Base-by-base conservation (phyloP, 495 filamentous ascomycete species). In the Penicillium manginii region DNA sequence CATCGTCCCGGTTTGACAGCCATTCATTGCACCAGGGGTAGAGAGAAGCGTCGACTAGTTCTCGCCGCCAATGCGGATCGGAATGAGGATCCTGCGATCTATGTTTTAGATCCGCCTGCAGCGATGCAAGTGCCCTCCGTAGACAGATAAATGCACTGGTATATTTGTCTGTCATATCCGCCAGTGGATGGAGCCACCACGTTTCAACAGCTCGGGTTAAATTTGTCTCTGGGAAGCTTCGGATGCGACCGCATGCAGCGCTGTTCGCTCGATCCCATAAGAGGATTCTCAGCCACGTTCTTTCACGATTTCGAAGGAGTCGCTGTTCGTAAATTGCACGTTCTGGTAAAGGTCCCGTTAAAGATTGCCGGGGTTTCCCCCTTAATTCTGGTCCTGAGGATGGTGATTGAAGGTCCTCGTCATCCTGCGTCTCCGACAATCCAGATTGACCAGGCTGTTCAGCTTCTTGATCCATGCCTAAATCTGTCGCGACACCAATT, bases 221-320 rank as follows among this genome's bases (percentile, higher is more conserved):
- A 0, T 59, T 52, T 6, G 66, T 72, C 23, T 69, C 66, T 1
- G 69, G 69, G n/a, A 69, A 67, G 18, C 45, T 50, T 18, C 62
- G 52, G 1, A 61, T 64, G 21, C 64, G 58, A 18, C 69, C 69
- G 50, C 57, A 56, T 0, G 69, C 60, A n/a, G 66, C 69, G 50
- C 66, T 69, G 29, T 69, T 72, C 0, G 69, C 69, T 56, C 69
- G 54, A 6, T 69, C 69, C 69, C 69, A 69, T 9, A 72, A 40
- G 1, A 69, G 33, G 22, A 72, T 72, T 9, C 64, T 48, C 4
- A 72, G 50, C 69, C 69, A 72, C 0, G 69, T 72, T 37, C 64
- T 53, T 46, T 72, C 66, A 2, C 57, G 46, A 56, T 69, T 72
- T 3, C 69, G 59, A 4, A 55, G 53, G 8, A 66, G 49, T 26